phyloP scores from a whole-genome alignment of 2,329 filamentous ascomycete genomes.

The Chaetothyriales sp. region DNA sequence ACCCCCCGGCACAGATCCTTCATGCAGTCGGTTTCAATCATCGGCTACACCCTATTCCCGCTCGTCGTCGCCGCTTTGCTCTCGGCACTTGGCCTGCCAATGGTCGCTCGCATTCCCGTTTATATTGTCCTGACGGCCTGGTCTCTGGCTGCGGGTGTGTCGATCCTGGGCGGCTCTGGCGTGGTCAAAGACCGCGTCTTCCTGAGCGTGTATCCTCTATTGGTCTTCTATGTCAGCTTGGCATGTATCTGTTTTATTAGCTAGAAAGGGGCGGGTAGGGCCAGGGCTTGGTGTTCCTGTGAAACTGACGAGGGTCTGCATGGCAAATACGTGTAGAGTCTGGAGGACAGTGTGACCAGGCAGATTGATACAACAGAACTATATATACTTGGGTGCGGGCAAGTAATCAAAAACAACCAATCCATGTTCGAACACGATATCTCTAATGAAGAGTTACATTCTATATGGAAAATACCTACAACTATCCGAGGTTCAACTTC shows the following conservation, averaged over 20 bases:
- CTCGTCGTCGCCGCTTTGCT: constrained; percentile 84
- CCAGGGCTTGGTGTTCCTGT: too few relatives aligned
- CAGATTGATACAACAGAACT: not conserved
- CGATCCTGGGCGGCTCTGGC: constrained; percentile 86
- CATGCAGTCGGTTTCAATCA: constrained; percentile 93
- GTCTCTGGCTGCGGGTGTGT: constrained; percentile 89
- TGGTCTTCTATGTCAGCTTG: constrained; percentile 86
- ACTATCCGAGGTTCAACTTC: not conserved
- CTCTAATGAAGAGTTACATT: not conserved
- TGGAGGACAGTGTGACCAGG: not conserved
- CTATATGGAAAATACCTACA: not conserved
- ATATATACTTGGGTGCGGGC: not conserved
- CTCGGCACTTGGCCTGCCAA: constrained; percentile 64
- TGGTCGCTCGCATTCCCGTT: constrained; percentile 72
- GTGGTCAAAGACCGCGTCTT: constrained; percentile 89
- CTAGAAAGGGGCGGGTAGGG: constrained; percentile 32
- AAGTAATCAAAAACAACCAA: not conserved
- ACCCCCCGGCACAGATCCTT: constrained; percentile 53
- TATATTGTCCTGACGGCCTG: constrained; percentile 79
- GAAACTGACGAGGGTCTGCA: not conserved
- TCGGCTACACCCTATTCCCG: constrained; percentile 95
- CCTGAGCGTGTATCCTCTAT: constrained; percentile 83
- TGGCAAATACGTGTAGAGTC: not conserved
- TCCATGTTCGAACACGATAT: not conserved
- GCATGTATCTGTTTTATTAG: constrained; percentile 97